Base-by-base conservation (phyloP, 2,329 filamentous ascomycete genomes). In the Pyrenochaeta sp. region DNA sequence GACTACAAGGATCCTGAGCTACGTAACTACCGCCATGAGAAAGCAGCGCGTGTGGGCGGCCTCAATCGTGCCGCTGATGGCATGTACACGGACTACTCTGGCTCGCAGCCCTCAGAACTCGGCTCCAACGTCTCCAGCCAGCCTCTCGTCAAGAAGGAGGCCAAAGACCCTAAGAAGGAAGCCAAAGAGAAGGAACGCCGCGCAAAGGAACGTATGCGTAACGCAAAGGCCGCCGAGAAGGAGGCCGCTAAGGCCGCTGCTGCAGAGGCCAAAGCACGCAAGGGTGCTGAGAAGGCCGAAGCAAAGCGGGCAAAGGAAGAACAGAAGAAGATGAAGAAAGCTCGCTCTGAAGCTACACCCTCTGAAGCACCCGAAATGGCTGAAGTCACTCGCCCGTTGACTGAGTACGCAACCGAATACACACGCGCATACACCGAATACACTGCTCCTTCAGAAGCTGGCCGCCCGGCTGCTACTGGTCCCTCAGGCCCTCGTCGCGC, bases 11-110 rank as follows among this genome's bases (percentile, higher is more conserved):
- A 84, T 65, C 77, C 78, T 46, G 90, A 95, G 59, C 86, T 98
- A 54, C 87, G 90, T 57, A 87, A 87, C 34, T 98, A 98, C 82
- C 91, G 93, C 25, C 85, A 92, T 72, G 94, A 98, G 80, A 91
- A 90, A 76, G 83, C 92, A 1, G 94, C 94, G 0, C 86, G 91
- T 50, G 93, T 98, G 1, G 94, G 94, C 36, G 94, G 94, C 22
- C 81, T 98, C 76, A 98, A 98, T 79, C 89, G 90, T 69, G 84
- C 90, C 66, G 85, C 89, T 43, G 94, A 97, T 67, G 91, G 89
- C 59, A 91, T 88, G 58, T 82, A 87, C 65, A 96, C 92, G 84
- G 91, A 96, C 73, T 91, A 91, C 77, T 90, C 89, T 46, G 68
- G 48, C 88, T 89, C 88, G 37, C 85, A 83, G 66, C 83, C 87